These are phyloP conservation scores for Ochromonas danica DNA, from an alignment of 108 stramenopile genomes.

Conservation along the genomic window DNA sequence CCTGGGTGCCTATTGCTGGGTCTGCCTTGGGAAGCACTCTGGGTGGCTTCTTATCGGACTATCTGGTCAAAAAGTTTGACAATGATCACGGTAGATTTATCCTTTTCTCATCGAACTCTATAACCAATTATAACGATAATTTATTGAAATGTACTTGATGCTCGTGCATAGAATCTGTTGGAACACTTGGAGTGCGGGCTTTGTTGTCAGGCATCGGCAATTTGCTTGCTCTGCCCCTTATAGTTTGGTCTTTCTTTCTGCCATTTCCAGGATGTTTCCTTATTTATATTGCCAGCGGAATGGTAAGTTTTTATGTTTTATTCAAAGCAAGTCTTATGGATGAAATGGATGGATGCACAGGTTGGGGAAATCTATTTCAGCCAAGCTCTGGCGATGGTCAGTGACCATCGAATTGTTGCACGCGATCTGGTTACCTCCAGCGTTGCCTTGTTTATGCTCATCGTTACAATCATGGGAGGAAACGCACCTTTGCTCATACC, in stretches of 20 bases:
- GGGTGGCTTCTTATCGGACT: conserved; percentile 29
- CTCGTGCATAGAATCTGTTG: too few relatives aligned
- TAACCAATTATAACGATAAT: too few relatives aligned
- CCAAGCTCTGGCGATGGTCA: conserved; percentile 21
- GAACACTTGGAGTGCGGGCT: too few relatives aligned
- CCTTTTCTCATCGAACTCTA: too few relatives aligned
- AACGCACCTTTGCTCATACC: conserved; percentile 28
- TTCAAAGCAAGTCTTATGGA: too few relatives aligned
- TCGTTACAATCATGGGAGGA: conserved; percentile 13
- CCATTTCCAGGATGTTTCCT: conserved; percentile 14
- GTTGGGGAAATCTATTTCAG: conserved; percentile 22
- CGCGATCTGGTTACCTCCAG: background rate
- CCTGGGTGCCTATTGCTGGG: conserved; percentile 34
- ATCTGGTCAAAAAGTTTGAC: too few relatives aligned
- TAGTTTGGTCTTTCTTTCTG: background rate
- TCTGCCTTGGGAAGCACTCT: conserved; percentile 21
- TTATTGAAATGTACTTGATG: too few relatives aligned
- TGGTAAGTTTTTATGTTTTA: conserved; percentile 12
- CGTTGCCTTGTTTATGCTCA: conserved; percentile 30
- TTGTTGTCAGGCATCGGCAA: background rate
- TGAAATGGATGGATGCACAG: background rate
- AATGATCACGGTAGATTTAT: too few relatives aligned
- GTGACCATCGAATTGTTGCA: background rate
- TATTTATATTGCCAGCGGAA: conserved; percentile 5
- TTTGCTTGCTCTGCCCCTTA: conserved; percentile 3